Evolutionary conservation across 768 basidiomycete genomes (phyloP).

Genomic region (Suillus variegatus): DNA sequence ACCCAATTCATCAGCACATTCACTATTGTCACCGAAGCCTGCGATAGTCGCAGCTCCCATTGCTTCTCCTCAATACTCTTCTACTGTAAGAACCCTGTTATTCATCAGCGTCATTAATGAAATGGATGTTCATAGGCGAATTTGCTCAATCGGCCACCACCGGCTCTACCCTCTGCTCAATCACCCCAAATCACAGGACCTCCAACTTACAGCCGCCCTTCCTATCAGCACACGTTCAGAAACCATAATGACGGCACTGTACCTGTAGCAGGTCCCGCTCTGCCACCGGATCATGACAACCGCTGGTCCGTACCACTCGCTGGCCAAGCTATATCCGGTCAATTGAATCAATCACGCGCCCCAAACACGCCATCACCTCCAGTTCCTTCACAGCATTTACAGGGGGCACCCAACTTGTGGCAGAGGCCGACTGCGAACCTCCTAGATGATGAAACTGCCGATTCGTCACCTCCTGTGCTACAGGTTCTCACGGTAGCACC

Average conservation of each 20-base stretch:
- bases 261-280: conserved; percentile 22
- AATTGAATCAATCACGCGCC: conserved; percentile 27
- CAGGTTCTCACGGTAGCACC: conserved; percentile 46
- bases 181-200: conserved; percentile 11
- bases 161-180: conserved; percentile 27
- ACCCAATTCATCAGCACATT: conserved; percentile 25
- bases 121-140: conserved; percentile 20
- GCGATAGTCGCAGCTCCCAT: conserved; percentile 11
- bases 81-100: background rate
- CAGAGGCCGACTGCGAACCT: conserved; percentile 47
- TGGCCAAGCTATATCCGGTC: conserved; percentile 26
- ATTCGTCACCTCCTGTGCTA: conserved; percentile 26
- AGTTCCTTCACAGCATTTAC: conserved; percentile 29
- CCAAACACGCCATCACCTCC: conserved; percentile 18
- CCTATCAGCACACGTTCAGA: conserved; percentile 19
- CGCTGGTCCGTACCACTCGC: conserved; percentile 28
- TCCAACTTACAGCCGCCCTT: conserved; percentile 6
- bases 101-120: background rate
- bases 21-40: conserved; percentile 20
- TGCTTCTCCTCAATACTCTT: conserved; percentile 14
- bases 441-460: conserved; percentile 57
- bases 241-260: conserved; percentile 20
- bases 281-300: conserved; percentile 29
- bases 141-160: conserved; percentile 37
- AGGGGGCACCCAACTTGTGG: conserved; percentile 21